Conservation (phyloP, 2,329 filamentous ascomycete genomes). For the Penicillium sp. region DNA sequence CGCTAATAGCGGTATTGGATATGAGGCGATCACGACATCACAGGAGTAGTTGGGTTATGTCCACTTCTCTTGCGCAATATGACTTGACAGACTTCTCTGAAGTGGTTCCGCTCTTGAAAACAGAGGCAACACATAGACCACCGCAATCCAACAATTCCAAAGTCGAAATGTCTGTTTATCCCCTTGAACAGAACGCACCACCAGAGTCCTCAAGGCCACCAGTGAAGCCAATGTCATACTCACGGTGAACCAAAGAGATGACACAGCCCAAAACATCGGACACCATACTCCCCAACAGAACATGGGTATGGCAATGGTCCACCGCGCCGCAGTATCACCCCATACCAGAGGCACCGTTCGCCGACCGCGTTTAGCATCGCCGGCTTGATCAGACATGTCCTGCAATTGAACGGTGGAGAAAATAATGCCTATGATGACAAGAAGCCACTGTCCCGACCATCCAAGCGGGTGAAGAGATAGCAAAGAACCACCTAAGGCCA, state of each 20-base stretch:
- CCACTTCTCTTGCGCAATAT: too few relatives aligned
- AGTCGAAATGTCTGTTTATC: slow-evolving; percentile 8
- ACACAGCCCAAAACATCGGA: neutral
- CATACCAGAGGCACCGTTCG: slow-evolving; percentile 11
- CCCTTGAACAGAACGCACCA: neutral
- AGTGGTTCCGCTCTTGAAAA: neutral
- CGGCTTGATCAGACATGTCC: slow-evolving; percentile 32
- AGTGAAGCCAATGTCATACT: neutral
- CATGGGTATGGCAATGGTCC: slow-evolving; percentile 4
- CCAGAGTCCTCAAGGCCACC: neutral
- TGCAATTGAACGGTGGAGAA: slow-evolving; percentile 33
- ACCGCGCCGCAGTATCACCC: slow-evolving; percentile 3
- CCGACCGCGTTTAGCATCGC: slow-evolving; percentile 20
- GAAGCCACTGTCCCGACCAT: slow-evolving; percentile 1
- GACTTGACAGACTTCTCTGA: too few relatives aligned
- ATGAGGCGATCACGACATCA: neutral
- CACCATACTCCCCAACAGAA: neutral
- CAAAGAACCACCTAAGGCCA: slow-evolving; percentile 7
- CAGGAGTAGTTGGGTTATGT: neutral
- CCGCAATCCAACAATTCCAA: slow-evolving; percentile 10
- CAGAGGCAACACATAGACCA: slow-evolving; percentile 2
- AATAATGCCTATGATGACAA: slow-evolving; percentile 19
- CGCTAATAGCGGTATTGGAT: too few relatives aligned
- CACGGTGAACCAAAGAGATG: neutral
- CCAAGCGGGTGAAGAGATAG: neutral